phyloP scores from a whole-genome alignment of 2,329 filamentous ascomycete genomes.

The Trichoderma atrobrunneum region DNA sequence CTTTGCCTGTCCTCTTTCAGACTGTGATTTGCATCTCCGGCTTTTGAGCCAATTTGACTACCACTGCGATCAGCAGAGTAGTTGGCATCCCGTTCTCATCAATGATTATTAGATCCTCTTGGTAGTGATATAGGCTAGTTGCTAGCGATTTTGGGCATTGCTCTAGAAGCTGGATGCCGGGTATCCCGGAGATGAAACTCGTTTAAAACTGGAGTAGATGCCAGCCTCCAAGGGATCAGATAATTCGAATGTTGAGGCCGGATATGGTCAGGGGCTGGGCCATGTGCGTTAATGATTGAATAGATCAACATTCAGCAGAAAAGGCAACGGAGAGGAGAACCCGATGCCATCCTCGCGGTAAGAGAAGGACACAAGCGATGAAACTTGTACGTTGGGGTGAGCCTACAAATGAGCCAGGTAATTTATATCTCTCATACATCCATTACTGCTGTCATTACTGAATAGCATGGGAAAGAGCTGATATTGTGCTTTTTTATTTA shows the following conservation, averaged over 20 bases:
- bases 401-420: background rate
- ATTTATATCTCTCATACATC: background rate
- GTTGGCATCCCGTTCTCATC: background rate
- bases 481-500: background rate
- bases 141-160: background rate
- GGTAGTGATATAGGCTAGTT: background rate
- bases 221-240: too few relatives aligned
- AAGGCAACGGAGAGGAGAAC: background rate
- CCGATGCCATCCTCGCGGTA: background rate
- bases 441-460: rapidly evolving
- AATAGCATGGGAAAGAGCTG: too few relatives aligned
- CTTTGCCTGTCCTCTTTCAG: background rate
- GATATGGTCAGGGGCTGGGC: background rate
- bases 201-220: background rate
- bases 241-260: background rate
- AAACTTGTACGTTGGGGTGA: background rate
- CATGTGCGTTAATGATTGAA: background rate
- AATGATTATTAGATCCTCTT: background rate
- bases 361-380: background rate
- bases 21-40: background rate
- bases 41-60: background rate
- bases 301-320: background rate
- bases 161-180: background rate
- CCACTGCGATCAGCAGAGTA: background rate
- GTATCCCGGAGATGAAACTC: background rate